Conservation (phyloP, 345 rosid species). For the Euphorbia lathyris region DNA sequence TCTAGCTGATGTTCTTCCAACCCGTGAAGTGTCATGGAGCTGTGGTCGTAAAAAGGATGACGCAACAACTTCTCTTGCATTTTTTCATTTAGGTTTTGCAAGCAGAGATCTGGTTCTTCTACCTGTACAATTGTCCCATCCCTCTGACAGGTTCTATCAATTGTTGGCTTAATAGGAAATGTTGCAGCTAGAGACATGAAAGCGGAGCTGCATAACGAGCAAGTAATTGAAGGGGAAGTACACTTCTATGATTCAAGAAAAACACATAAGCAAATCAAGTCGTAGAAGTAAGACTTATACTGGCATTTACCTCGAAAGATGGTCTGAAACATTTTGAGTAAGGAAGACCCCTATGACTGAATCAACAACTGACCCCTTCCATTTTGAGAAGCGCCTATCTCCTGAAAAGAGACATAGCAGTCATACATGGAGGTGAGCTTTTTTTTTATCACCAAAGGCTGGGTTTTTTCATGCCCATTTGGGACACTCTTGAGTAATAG, state of each 20-base stretch:
- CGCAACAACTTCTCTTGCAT: conserved; percentile 35
- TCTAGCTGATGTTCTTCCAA: conserved; percentile 38
- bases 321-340: conserved; percentile 94
- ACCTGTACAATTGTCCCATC: conserved; percentile 30
- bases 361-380: conserved; percentile 99
- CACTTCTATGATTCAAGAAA: conserved; percentile 13
- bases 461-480: background rate
- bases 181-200: conserved; percentile 82
- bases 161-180: conserved; percentile 58
- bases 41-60: conserved; percentile 35
- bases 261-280: conserved; percentile 5
- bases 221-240: conserved; percentile 18
- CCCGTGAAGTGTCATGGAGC: conserved; percentile 31
- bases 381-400: conserved; percentile 90
- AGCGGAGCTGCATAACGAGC: conserved; percentile 71
- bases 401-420: conserved; percentile 45
- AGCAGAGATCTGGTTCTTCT: conserved; percentile 60
- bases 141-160: conserved; percentile 24
- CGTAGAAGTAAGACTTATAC: conserved; percentile 11
- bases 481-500: background rate
- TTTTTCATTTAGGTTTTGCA: conserved; percentile 35
- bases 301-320: conserved; percentile 76
- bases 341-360: conserved; percentile 95
- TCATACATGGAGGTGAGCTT: conserved; percentile 6
- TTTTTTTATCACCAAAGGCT: background rate